Evolutionary conservation across 73 alveolate species (phyloP).

Genomic region (Effrenium voratum): DNA sequence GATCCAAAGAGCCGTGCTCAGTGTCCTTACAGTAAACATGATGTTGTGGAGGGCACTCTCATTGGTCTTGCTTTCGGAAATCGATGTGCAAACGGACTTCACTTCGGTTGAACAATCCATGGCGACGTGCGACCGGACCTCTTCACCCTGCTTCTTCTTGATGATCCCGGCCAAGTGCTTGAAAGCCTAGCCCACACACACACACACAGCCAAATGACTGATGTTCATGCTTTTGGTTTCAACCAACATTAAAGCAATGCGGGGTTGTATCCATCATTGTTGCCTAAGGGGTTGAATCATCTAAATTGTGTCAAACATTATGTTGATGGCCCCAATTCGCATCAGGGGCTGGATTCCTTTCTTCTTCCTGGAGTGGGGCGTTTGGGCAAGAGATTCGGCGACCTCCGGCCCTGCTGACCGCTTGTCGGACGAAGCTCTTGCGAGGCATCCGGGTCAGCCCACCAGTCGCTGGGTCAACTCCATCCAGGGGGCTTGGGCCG

Average conservation of each 20-base stretch:
- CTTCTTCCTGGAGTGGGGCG: not conserved
- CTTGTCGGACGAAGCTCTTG: too few relatives aligned
- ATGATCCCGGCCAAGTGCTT: constrained; percentile 29
- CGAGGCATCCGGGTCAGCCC: too few relatives aligned
- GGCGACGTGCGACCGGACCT: too few relatives aligned
- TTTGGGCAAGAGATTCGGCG: not conserved
- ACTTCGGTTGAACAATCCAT: too few relatives aligned
- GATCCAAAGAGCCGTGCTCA: too few relatives aligned
- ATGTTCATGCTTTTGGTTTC: not conserved
- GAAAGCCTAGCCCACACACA: not conserved
- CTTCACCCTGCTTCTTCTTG: not conserved
- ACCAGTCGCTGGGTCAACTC: too few relatives aligned
- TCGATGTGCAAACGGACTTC: too few relatives aligned
- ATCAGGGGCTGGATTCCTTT: not conserved
- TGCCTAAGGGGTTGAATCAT: not conserved
- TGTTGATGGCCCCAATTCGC: not conserved
- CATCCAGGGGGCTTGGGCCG: too few relatives aligned
- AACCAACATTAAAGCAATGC: too few relatives aligned
- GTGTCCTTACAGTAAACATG: too few relatives aligned
- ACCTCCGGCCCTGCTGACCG: not conserved
- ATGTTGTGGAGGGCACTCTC: too few relatives aligned
- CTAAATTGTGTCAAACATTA: not conserved
- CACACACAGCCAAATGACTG: not conserved
- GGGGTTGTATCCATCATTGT: not conserved
- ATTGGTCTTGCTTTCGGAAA: too few relatives aligned